Percentiles rank a stretch among this genome's conserved stretches.
Evolutionary conservation across 345 rosid genomes (phyloP).

Genomic region (Clausena lansium): DNA sequence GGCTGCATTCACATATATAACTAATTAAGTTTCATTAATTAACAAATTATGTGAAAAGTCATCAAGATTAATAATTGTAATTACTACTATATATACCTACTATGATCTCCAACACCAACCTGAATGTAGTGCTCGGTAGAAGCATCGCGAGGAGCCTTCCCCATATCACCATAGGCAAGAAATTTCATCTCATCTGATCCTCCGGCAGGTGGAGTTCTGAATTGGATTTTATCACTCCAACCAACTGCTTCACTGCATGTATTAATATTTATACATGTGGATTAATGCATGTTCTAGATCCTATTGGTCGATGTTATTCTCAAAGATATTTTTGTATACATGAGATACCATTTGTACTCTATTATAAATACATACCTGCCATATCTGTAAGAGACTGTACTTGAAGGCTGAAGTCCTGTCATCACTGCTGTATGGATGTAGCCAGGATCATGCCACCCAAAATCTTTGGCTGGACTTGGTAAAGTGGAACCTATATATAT

Average conservation of each 20-base stretch:
- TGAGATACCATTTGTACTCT: too few species aligned
- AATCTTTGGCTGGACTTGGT: conserved; percentile 67
- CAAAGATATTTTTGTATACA: too few species aligned
- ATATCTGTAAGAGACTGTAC: conserved; percentile 46
- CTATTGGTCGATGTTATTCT: too few species aligned
- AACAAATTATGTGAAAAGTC: background rate
- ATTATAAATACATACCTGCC: conserved; percentile 44
- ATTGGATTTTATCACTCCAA: conserved; percentile 54
- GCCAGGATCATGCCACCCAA: conserved; percentile 86
- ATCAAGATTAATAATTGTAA: background rate
- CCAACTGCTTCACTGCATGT: conserved; percentile 48
- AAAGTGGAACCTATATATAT: conserved; percentile 26
- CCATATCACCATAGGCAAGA: conserved; percentile 71
- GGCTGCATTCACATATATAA: conserved; percentile 33
- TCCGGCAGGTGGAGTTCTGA: conserved; percentile 55
- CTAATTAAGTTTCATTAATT: background rate
- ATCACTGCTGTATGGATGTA: conserved; percentile 62
- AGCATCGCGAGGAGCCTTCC: conserved; percentile 65
- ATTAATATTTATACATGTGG: background rate
- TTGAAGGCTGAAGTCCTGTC: conserved; percentile 55
- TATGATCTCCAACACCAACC: conserved; percentile 20
- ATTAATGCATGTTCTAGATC: too few species aligned
- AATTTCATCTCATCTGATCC: conserved; percentile 55
- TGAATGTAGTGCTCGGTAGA: conserved; percentile 67
- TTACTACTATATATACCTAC: too few species aligned